Conservation (phyloP, 352 stramenopile genomes). For the Pythium plurisporium region DNA sequence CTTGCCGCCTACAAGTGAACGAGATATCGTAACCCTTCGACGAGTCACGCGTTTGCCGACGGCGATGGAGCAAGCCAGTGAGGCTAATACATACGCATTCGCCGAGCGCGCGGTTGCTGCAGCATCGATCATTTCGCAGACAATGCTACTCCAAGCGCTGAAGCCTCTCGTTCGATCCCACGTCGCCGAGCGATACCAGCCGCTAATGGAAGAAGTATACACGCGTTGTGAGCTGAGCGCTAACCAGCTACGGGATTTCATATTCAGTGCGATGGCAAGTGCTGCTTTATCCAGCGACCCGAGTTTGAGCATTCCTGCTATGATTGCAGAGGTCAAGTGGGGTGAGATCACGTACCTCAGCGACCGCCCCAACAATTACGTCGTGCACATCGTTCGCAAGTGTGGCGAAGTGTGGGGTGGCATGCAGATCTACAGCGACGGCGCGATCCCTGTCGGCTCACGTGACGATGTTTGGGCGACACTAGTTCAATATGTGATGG, state of each 20-base stretch:
- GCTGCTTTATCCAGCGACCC: constrained; percentile 36
- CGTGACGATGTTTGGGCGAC: constrained; percentile 75
- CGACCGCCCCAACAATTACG: constrained; percentile 75
- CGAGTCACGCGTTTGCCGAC: constrained; percentile 41
- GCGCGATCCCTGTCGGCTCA: constrained; percentile 58
- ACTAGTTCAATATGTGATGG: constrained; percentile 84
- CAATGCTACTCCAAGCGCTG: constrained; percentile 57
- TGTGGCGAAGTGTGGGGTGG: constrained; percentile 77
- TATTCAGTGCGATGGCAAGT: constrained; percentile 52
- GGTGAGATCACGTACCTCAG: constrained; percentile 54
- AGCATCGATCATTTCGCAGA: constrained; percentile 58
- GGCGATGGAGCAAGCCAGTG: constrained; percentile 44
- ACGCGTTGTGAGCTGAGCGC: constrained; percentile 42
- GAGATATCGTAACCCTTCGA: constrained; percentile 39
- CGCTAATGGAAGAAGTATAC: constrained; percentile 68
- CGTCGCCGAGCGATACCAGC: constrained; percentile 58
- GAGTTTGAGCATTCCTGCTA: constrained; percentile 34
- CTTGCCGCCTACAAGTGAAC: constrained; percentile 14
- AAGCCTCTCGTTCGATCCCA: constrained; percentile 61
- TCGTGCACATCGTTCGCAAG: constrained; percentile 71
- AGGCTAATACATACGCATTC: constrained; percentile 57
- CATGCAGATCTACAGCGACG: constrained; percentile 62
- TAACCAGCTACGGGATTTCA: constrained; percentile 53
- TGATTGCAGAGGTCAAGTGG: constrained; percentile 51
- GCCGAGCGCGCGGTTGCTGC: constrained; percentile 60